Base-by-base conservation (phyloP, 2,329 filamentous ascomycete genomes). In the Penicillium olsonii region DNA sequence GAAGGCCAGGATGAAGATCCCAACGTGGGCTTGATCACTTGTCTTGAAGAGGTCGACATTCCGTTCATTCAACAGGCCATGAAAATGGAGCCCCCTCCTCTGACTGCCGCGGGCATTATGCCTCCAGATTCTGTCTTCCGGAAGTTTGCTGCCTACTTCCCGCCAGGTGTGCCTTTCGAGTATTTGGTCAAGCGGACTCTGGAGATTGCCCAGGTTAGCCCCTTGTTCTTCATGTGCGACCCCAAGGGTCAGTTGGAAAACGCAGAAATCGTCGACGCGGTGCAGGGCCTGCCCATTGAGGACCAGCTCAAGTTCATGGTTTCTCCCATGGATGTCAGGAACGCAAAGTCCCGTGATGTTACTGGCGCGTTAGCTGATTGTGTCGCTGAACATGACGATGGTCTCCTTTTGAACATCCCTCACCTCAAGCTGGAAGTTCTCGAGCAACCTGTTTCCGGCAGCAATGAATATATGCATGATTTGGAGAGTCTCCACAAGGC, bases 401-500 rank as follows among this genome's bases (percentile, higher is more conserved):
- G 89, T 22, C 76, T 84, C 12, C 73, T 97, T 1, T 75, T 94
- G 15, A 84, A 90, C 33, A 84, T 96, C 19, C 70, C 78, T 5
- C 79, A 82, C 47, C 73, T 97, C 6, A 79, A 88, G 19, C 75
- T 99, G 1, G 87, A 92, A 55, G 68, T 87, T 2, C 78, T 97
- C 3, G 89, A 96, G 53, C 51, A 74, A 20, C 62, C 72, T 0
- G 67, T 77, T 1, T 73, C 71, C 0, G 67, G 67, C 1, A 67
- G 70, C 12, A 72, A 79, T 45, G 68, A 75, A 0, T 89, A 90
- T 57, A 77, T 99, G 10, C 75, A 76, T 46, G 72, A 77, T 8
- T 76, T 97, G 17, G 94, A 99, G 68, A 69, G 75, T 3, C 78
- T 99, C 14, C 94, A 99, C 73, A 88, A 89, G 62, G 78, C 84